Base-by-base conservation (phyloP, 129 eudicot genomes). In the Saposhnikovia divaricata region DNA sequence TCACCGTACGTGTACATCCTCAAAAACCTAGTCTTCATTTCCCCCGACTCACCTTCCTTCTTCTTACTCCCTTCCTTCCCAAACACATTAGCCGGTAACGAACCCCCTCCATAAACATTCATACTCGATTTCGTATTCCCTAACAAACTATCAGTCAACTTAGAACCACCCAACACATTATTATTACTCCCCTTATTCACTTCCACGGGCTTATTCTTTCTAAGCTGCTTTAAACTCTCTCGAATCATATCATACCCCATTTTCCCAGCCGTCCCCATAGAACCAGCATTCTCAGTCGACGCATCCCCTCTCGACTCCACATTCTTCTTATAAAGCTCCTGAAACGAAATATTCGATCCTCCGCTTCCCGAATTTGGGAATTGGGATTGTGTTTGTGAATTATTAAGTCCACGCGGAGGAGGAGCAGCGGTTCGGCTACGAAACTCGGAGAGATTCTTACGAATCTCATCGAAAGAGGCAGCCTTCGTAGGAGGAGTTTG, bases 371-470 rank as follows among this genome's bases (percentile, higher is more conserved):
- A 34, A 34, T 34, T 34, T 34, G 37, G 37, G 37, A 34, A 34
- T 34, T 34, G 34, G 21, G 70, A 19, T 16, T 48, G 25, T 0
- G 88, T 6, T 14, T 70, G 14, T 18, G 40, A 86, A 37, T 13
- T 34, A 6, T 28, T 10, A 0, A 25, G 2, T 25, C 72, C 72
- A 4, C 43, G 6, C 16, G 88, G 72, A 3, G 81, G 87, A 40
- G 85, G 83, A 0, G 73, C 79, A 45, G 90, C 31, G 16, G 89
- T 12, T 39, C 77, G 84, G 47, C 74, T 82, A 37, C 86, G 92
- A 74, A 71, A 89, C 80, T 82, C 87, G 66, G 87, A 82, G 46
- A 92, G 81, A 47, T 81, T 86, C 34, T 77, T 89, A 31, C 85
- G 87, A 75, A 92, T 87, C 40, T 87, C 88, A 0, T 81, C 88